Conservation (phyloP, 2,329 filamentous ascomycete genomes). For the Seiridium unicorne region DNA sequence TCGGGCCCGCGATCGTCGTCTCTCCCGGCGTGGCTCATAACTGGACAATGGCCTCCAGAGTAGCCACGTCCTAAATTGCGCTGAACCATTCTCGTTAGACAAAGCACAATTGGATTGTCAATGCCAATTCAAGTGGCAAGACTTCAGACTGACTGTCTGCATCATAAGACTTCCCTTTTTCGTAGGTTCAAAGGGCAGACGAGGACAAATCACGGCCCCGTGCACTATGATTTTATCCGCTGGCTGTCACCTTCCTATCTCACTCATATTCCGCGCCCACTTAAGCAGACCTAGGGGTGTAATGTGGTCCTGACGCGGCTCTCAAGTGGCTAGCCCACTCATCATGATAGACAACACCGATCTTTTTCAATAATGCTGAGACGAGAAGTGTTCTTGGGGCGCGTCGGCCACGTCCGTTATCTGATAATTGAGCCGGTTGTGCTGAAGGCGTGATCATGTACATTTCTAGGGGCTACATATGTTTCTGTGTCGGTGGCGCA, state of each 20-base stretch:
- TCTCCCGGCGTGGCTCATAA: too few species aligned
- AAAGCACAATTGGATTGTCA: neutral
- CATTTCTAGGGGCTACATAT: too few species aligned
- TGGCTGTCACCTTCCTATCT: conserved; percentile 8
- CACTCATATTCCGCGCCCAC: conserved; percentile 5
- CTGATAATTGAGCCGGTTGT: neutral
- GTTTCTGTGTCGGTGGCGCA: too few species aligned
- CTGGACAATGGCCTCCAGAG: too few species aligned
- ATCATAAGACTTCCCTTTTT: conserved; percentile 3
- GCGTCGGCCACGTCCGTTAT: neutral
- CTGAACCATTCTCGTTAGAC: neutral
- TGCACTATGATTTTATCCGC: conserved; percentile 1
- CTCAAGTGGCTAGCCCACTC: neutral
- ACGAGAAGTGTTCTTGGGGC: neutral
- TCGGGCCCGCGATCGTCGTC: too few species aligned
- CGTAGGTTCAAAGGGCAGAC: neutral
- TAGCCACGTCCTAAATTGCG: too few species aligned
- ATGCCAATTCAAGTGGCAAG: too few species aligned
- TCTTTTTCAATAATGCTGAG: neutral
- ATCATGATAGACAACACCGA: neutral
- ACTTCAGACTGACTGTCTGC: neutral
- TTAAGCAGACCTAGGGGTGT: neutral
- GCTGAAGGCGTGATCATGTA: too few species aligned
- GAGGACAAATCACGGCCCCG: neutral
- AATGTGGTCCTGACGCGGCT: neutral